phyloP scores from a whole-genome alignment of 345 rosid genomes.

The Rhodamnia rubescens region DNA sequence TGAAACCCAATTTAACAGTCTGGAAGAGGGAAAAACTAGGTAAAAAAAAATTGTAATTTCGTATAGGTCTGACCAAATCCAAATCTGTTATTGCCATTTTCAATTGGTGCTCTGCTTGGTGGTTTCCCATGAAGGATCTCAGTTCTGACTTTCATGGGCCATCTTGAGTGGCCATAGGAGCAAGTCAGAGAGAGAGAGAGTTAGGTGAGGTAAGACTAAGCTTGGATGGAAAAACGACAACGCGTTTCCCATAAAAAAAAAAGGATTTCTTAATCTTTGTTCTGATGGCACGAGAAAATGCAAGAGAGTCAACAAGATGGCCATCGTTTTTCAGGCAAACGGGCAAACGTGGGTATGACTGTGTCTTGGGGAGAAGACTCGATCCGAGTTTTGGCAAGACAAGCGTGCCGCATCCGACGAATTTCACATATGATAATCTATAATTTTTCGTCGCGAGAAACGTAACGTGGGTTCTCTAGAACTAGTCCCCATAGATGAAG shows the following conservation, averaged over 20 bases:
- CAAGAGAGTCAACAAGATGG: background rate
- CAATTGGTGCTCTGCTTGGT: background rate
- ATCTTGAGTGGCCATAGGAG: background rate
- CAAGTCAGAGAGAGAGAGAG: background rate
- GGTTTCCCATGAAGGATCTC: constrained; percentile 3
- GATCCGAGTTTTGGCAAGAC: background rate
- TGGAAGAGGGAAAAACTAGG: background rate
- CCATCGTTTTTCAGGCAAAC: background rate
- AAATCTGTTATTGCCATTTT: background rate
- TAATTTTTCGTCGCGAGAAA: background rate
- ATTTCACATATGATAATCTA: background rate
- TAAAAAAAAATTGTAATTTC: background rate
- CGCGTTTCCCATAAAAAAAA: background rate
- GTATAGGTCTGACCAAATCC: background rate
- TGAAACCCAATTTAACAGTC: background rate
- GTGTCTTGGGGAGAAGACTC: background rate
- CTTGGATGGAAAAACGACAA: background rate
- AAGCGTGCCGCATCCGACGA: background rate
- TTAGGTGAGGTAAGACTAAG: background rate
- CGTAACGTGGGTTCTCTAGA: background rate
- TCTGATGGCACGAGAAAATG: background rate
- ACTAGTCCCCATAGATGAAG: background rate
- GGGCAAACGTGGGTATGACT: background rate
- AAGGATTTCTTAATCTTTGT: background rate
- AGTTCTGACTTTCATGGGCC: background rate